Percentiles rank a stretch among this genome's conserved stretches.
These are phyloP conservation scores for Backusella luteola DNA, from an alignment of 192 early-diverging fungal species.

Conservation along the genomic window DNA sequence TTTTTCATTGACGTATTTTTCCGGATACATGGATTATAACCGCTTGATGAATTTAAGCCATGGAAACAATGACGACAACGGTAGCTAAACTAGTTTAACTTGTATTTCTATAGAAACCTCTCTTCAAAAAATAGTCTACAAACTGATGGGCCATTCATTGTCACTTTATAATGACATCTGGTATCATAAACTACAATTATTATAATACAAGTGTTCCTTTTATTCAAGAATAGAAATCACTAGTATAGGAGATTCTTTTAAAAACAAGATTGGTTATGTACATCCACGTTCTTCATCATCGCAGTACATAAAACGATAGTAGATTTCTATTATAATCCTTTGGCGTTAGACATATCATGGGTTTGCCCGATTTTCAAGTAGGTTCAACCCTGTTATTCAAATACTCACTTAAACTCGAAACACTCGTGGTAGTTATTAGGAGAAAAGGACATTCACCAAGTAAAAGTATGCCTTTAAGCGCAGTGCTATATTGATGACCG, in stretches of 20 bases:
- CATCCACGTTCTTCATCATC: background rate
- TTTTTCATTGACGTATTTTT: background rate
- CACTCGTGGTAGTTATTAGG: background rate
- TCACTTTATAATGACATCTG: background rate
- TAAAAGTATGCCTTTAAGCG: background rate
- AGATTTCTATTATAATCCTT: no score
- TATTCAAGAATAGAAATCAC: no score
- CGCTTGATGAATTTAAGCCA: background rate
- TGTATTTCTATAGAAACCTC: background rate
- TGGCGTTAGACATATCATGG: no score
- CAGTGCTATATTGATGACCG: background rate
- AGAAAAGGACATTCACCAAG: background rate
- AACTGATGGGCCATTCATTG: background rate
- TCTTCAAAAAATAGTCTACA: background rate
- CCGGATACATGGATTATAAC: background rate
- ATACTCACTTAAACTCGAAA: no score
- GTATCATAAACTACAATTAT: background rate
- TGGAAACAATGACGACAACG: background rate
- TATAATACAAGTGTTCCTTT: no score
- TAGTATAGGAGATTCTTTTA: background rate
- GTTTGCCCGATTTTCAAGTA: no score
- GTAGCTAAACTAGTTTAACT: background rate
- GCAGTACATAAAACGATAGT: background rate
- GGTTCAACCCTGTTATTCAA: background rate
- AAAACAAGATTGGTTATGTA: background rate